Conservation (phyloP, 75 land plant species). For the Gnetum montanum region DNA sequence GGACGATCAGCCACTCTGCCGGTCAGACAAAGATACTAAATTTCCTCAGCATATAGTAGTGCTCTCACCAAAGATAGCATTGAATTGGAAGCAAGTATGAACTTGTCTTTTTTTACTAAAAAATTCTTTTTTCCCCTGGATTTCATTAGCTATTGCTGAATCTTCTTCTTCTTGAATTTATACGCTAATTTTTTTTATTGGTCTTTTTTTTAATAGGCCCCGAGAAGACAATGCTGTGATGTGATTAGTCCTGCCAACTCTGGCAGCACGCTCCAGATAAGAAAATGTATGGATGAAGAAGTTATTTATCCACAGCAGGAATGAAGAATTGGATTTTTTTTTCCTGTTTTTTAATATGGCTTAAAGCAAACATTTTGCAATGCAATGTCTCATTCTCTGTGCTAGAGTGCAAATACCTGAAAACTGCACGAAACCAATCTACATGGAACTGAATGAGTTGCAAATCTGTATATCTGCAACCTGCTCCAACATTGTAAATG, state of each 20-base stretch:
- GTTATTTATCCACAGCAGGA: slow-evolving; percentile 1
- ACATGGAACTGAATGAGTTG: no score
- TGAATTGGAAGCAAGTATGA: slow-evolving; percentile 4
- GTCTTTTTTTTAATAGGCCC: background rate
- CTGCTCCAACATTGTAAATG: no score
- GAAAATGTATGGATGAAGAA: slow-evolving; percentile 8
- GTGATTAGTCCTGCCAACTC: background rate
- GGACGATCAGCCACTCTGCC: background rate
- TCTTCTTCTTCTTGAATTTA: no score
- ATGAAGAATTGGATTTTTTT: background rate
- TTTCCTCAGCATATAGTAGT: slow-evolving; percentile 2
- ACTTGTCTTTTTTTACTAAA: background rate
- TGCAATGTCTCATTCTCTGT: no score
- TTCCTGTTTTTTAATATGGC: no score
- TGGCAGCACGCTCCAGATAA: slow-evolving; percentile 2
- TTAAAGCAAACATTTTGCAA: no score
- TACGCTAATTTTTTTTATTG: background rate
- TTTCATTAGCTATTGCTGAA: no score
- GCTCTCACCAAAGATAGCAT: background rate
- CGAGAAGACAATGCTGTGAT: slow-evolving; percentile 8
- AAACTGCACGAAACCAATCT: no score
- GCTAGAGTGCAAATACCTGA: no score
- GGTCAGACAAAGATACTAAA: background rate
- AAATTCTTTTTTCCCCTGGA: background rate
- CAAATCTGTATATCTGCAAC: no score